A percentile compares a stretch with the other conserved stretches of the same genome.
These are phyloP conservation scores for Saturnispora silvae DNA, from an alignment of 805 yeast genomes.

Conservation along the genomic window DNA sequence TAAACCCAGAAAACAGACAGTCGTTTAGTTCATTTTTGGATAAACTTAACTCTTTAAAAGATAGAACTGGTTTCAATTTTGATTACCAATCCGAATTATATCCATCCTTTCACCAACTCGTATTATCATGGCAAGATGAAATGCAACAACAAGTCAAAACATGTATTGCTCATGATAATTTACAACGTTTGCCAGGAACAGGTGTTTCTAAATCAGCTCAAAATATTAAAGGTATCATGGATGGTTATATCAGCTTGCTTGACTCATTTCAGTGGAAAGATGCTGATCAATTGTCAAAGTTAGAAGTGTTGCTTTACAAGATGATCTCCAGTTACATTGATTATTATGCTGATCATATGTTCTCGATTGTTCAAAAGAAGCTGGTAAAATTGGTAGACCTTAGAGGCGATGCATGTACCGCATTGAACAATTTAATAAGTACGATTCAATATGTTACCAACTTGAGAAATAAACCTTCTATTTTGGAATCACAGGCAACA, in stretches of 20 bases:
- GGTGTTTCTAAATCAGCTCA: slow-evolving; percentile 22
- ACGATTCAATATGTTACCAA: slow-evolving; percentile 11
- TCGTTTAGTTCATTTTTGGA: slow-evolving; percentile 13
- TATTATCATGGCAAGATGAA: slow-evolving; percentile 20
- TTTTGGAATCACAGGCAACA: slow-evolving; percentile 8
- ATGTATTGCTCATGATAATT: slow-evolving; percentile 49
- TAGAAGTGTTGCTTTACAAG: slow-evolving; percentile 51
- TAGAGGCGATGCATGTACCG: slow-evolving; percentile 21
- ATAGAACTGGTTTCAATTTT: slow-evolving; percentile 14
- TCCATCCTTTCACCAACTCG: slow-evolving; percentile 16
- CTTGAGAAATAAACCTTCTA: slow-evolving; percentile 6
- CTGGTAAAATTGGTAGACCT: slow-evolving; percentile 14
- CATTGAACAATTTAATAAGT: slow-evolving; percentile 22
- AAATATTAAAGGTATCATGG: slow-evolving; percentile 20
- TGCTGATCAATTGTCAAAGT: slow-evolving; percentile 47
- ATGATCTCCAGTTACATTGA: slow-evolving; percentile 53
- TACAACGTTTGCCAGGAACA: slow-evolving; percentile 30
- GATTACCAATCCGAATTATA: slow-evolving; percentile 21
- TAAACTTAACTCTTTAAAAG: slow-evolving; percentile 13
- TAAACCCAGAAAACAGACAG: slow-evolving; percentile 1
- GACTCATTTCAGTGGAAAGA: slow-evolving; percentile 56
- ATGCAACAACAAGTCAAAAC: slow-evolving; percentile 27
- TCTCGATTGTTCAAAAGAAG: slow-evolving; percentile 12
- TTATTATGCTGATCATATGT: slow-evolving; percentile 34
- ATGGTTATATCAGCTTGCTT: slow-evolving; percentile 38